These are phyloP conservation scores for Aspergillus japonicus DNA, from an alignment of 2,329 filamentous ascomycete genomes.

Conservation along the genomic window DNA sequence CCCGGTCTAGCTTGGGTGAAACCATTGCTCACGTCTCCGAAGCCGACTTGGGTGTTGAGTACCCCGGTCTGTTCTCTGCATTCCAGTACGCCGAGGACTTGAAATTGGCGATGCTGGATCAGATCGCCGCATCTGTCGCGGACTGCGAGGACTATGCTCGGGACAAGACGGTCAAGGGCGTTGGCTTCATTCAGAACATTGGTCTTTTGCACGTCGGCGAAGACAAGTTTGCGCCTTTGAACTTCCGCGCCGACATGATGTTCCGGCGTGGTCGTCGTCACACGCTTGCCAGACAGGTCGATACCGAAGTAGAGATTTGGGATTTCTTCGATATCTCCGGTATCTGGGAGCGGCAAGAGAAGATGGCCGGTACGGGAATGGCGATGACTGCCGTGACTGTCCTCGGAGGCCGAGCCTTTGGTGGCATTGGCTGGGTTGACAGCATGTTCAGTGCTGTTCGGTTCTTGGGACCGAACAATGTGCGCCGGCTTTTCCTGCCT, in stretches of 20 bases:
- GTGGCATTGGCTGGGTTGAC: slow-evolving; percentile 85
- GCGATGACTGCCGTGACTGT: slow-evolving; percentile 88
- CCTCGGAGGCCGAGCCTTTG: slow-evolving; percentile 75
- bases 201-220: slow-evolving; percentile 80
- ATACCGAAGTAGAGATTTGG: slow-evolving; percentile 81
- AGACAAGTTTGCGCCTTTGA: slow-evolving; percentile 79
- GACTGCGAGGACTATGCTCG: slow-evolving; percentile 85
- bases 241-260: slow-evolving; percentile 90
- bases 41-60: slow-evolving; percentile 75
- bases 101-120: slow-evolving; percentile 85
- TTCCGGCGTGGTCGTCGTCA: slow-evolving; percentile 77
- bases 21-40: slow-evolving; percentile 77
- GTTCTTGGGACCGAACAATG: slow-evolving; percentile 75
- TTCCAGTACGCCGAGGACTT: slow-evolving; percentile 93
- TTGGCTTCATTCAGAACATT: slow-evolving; percentile 83
- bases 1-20: slow-evolving; percentile 69
- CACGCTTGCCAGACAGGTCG: slow-evolving; percentile 76
- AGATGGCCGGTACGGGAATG: slow-evolving; percentile 90
- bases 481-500: slow-evolving; percentile 77
- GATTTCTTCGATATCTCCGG: slow-evolving; percentile 90
- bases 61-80: slow-evolving; percentile 78
- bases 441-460: slow-evolving; percentile 78
- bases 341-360: slow-evolving; percentile 86
- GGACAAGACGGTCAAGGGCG: slow-evolving; percentile 71
- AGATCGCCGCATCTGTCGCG: slow-evolving; percentile 75